phyloP scores from a whole-genome alignment of 192 early-diverging fungal genomes.

The Coemansia sp. region DNA sequence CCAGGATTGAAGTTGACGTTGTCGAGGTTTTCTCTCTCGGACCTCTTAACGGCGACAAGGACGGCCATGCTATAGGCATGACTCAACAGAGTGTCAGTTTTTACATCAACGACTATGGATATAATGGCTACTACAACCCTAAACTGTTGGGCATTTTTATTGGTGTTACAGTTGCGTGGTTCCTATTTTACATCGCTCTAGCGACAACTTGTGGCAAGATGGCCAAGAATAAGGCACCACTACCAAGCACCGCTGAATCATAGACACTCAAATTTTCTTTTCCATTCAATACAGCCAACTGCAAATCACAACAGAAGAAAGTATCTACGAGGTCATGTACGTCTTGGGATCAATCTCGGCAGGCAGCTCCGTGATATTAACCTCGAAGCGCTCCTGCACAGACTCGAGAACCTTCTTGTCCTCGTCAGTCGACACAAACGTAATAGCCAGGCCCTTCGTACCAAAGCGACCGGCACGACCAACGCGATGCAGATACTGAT shows the following conservation, averaged over 20 bases:
- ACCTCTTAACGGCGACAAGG: neutral
- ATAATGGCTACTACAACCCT: neutral
- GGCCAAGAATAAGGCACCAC: too few species aligned
- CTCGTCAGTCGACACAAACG: constrained; percentile 84
- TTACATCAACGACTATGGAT: constrained; percentile 6
- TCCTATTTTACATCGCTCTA: neutral
- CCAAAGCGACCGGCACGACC: constrained; percentile 99
- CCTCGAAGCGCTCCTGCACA: constrained; percentile 94
- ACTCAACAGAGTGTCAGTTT: neutral
- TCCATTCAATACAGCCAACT: neutral
- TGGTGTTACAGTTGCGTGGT: neutral
- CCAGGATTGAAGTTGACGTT: neutral
- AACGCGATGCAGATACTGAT: constrained; percentile 93
- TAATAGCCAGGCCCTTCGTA: constrained; percentile 96
- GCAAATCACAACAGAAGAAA: constrained; percentile 3
- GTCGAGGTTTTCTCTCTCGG: neutral
- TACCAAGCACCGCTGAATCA: neutral
- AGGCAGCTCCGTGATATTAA: constrained; percentile 86
- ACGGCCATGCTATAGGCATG: neutral
- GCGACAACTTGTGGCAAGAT: too few species aligned
- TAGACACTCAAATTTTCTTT: neutral
- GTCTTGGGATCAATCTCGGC: constrained; percentile 81
- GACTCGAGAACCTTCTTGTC: constrained; percentile 75
- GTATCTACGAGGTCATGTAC: constrained; percentile 63
- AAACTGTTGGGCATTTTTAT: neutral